These are phyloP conservation scores for Filosporella fistucella DNA, from an alignment of 495 filamentous ascomycete species.

Conservation along the genomic window DNA sequence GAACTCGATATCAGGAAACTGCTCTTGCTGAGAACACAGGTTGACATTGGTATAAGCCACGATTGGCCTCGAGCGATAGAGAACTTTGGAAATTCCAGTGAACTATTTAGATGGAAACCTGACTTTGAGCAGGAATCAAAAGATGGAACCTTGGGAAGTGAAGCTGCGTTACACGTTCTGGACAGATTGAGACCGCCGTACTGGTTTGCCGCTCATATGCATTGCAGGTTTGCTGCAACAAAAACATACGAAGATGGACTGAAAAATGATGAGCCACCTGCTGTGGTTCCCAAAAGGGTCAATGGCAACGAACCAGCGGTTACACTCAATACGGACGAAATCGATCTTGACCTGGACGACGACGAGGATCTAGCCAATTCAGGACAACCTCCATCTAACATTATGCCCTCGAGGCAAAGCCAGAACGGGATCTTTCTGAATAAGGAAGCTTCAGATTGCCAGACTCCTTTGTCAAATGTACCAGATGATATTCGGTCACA, in stretches of 20 bases:
- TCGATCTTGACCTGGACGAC: conserved; percentile 50
- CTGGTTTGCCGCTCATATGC: conserved; percentile 94
- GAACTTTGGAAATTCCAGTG: conserved; percentile 57
- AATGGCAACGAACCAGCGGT: neutral
- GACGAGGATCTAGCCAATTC: conserved; percentile 20
- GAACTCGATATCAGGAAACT: conserved; percentile 91
- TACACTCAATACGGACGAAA: conserved; percentile 45
- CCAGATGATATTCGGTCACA: conserved; percentile 58
- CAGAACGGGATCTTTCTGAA: conserved; percentile 54
- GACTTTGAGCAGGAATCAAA: conserved; percentile 69
- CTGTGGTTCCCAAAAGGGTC: conserved; percentile 1
- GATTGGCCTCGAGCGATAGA: conserved; percentile 90
- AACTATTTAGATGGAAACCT: conserved; percentile 65
- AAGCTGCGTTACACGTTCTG: conserved; percentile 72
- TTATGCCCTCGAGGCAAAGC: conserved; percentile 23
- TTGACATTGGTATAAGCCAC: conserved; percentile 88
- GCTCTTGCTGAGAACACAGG: conserved; percentile 72
- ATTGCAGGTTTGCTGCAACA: conserved; percentile 75
- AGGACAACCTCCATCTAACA: neutral
- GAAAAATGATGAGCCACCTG: conserved; percentile 25
- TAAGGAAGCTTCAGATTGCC: conserved; percentile 22
- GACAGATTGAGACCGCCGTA: conserved; percentile 74
- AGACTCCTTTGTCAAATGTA: conserved; percentile 32
- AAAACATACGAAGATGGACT: conserved; percentile 47
- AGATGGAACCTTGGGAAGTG: conserved; percentile 68